Evolutionary conservation across 192 early-diverging fungal genomes (phyloP).

Genomic region (Coemansia sp.): DNA sequence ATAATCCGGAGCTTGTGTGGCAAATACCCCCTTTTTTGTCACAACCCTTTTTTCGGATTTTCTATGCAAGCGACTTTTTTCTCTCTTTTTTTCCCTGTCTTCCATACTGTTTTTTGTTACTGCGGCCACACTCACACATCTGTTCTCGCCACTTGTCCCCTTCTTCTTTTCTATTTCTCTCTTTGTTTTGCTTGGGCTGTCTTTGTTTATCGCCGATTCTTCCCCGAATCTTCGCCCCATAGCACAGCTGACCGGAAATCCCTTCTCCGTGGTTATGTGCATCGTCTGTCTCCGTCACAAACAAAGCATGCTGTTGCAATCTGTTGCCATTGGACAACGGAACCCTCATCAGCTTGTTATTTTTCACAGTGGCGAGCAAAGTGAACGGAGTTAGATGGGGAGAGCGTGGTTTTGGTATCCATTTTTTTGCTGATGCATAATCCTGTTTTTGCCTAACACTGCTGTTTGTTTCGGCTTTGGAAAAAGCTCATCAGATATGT

Average conservation of each 20-base stretch:
- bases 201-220: slow-evolving; percentile 1
- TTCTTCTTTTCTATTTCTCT: not conserved
- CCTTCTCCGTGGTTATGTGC: slow-evolving; percentile 1
- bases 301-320: slow-evolving; percentile 5
- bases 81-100: not conserved
- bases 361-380: not conserved
- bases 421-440: too few species aligned
- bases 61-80: not conserved
- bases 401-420: too few species aligned
- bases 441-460: too few species aligned
- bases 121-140: not conserved
- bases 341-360: not conserved
- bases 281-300: not conserved
- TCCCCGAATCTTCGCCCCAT: not conserved
- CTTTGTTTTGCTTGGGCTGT: too few species aligned
- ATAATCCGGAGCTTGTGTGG: too few species aligned
- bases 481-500: too few species aligned
- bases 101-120: not conserved
- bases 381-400: too few species aligned
- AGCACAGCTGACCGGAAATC: not conserved
- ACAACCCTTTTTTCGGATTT: not conserved
- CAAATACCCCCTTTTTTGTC: not conserved
- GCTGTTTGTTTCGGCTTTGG: too few species aligned
- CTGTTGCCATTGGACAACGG: not conserved
- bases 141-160: not conserved